A percentile compares a stretch with the other conserved stretches of the same genome.
phyloP scores from a whole-genome alignment of 164 flowering plant species.

The Liquidambar formosana region DNA sequence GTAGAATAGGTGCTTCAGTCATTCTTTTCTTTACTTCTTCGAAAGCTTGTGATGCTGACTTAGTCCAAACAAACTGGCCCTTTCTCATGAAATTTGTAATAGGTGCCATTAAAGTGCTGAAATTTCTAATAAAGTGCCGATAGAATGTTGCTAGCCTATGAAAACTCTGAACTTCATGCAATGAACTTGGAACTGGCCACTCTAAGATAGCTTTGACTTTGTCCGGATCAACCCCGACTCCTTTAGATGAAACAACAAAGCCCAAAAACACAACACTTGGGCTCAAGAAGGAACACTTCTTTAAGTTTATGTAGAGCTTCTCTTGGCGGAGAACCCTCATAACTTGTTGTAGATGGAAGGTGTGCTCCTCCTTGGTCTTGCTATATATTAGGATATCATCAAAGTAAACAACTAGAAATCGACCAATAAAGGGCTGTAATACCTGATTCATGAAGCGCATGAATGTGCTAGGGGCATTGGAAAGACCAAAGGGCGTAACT shows the following conservation, averaged over 20 bases:
- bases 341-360: neutral
- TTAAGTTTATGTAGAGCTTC: neutral
- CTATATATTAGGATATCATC: neutral
- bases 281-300: neutral
- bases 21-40: neutral
- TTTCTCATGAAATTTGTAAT: neutral
- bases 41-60: neutral
- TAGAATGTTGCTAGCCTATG: conserved; percentile 5
- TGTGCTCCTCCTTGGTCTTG: neutral
- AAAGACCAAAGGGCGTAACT: neutral
- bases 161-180: neutral
- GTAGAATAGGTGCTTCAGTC: neutral
- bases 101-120: neutral
- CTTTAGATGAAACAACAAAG: neutral
- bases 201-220: neutral
- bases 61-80: neutral
- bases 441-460: neutral
- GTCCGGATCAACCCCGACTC: neutral
- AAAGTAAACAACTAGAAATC: neutral
- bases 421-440: neutral
- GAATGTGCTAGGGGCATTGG: neutral
- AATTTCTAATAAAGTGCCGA: neutral
- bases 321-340: neutral
- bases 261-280: neutral
- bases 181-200: neutral